Evolutionary conservation across 2,329 filamentous ascomycete species (phyloP).

Genomic region (Alternaria gaisen): DNA sequence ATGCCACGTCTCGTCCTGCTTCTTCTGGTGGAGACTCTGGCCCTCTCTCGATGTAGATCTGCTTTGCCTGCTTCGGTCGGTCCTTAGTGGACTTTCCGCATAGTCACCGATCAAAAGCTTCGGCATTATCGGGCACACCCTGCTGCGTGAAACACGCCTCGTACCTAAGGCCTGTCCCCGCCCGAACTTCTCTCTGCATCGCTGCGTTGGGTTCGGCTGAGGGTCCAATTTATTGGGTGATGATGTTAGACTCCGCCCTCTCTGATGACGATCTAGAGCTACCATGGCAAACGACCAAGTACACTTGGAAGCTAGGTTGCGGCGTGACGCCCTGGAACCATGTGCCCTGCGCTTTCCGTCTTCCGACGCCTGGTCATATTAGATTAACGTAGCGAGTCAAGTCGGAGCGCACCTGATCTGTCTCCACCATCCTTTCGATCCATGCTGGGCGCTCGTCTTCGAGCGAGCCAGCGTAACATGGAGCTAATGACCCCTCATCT

Average conservation of each 20-base stretch:
- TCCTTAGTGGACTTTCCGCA: slow-evolving; percentile 12
- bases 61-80: slow-evolving; percentile 9
- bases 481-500: slow-evolving; percentile 26
- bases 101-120: slow-evolving; percentile 21
- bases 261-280: slow-evolving; percentile 5
- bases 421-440: slow-evolving; percentile 26
- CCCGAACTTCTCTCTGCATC: slow-evolving; percentile 11
- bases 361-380: slow-evolving; percentile 23
- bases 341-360: slow-evolving; percentile 17
- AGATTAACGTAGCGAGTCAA: slow-evolving; percentile 30
- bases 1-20: neutral
- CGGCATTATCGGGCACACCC: slow-evolving; percentile 19
- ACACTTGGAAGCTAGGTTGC: slow-evolving; percentile 13
- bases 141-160: slow-evolving; percentile 26
- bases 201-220: slow-evolving; percentile 12
- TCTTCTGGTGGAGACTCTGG: neutral
- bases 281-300: slow-evolving; percentile 15
- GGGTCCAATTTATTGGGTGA: slow-evolving; percentile 11
- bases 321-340: slow-evolving; percentile 17
- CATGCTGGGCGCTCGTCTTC: slow-evolving; percentile 21
- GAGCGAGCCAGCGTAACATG: slow-evolving; percentile 30
- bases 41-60: neutral
- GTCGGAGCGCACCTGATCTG: slow-evolving; percentile 27
- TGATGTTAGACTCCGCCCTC: neutral
- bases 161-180: slow-evolving; percentile 16